Base-by-base conservation (phyloP, 495 filamentous ascomycete species). In the Penicillium canariense region DNA sequence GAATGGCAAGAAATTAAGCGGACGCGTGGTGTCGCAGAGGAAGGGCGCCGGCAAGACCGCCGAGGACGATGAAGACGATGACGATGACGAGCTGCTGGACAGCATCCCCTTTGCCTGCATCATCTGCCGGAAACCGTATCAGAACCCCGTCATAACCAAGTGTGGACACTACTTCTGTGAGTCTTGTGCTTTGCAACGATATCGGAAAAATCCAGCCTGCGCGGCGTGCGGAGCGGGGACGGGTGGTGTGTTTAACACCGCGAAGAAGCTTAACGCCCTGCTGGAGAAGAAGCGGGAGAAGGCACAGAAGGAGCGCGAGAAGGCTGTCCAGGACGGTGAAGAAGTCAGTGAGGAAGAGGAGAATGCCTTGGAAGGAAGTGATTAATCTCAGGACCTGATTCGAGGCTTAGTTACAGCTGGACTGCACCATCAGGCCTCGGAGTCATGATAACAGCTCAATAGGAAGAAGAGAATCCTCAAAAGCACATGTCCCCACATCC, bases 161-260 rank as follows among this genome's bases (percentile, higher is more conserved):
- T 97, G 95, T 54, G 87, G 90, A 4, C 95, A 97, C 68, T 97
- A 97, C 63, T 98, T 97, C 58, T 98, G 94, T 69, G 87, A 96
- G 65, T 73, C 75, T 0, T 97, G 95, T 67, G 94, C 93, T 30
- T 71, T 98, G 58, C 79, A 87, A 62, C 70, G 90, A 50, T 97
- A 97, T 69, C 77, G 86, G 56, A 88, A 85, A 67, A 86, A 87
- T 56, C 91, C 90, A 10, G 80, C 81, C 3, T 98, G 95, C 69
- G 90, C 89, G 6, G 89, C 85, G 27, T 97, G 94, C 68, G 87
- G 90, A 1, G 79, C 83, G 7, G 87, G 88, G 2, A 97, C 95
- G 4, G 83, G 85, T 20, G 94, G 94, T 8, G 88, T 95, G 1
- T 98, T 96, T 60, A 96, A 96, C 68, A 80, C 80, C 7, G 91